phyloP scores from a whole-genome alignment of 2,329 filamentous ascomycete species.

The Penicillium sp. region DNA sequence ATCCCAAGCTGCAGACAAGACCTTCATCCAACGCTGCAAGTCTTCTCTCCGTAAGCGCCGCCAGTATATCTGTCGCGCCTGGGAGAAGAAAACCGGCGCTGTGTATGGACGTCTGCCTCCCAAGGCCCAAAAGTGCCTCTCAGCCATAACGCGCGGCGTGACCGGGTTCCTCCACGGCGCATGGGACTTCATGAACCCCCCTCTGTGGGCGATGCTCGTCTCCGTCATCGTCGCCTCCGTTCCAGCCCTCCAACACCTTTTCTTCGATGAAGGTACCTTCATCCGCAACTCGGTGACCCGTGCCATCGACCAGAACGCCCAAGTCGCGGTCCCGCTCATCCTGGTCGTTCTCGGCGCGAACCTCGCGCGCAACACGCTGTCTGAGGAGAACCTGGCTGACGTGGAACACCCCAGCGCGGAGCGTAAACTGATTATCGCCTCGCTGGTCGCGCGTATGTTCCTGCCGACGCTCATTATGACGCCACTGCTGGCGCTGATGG shows the following conservation, averaged over 20 bases:
- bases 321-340: constrained; percentile 93
- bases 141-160: constrained; percentile 48
- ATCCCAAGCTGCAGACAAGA: constrained; percentile 33
- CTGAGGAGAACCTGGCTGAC: constrained; percentile 67
- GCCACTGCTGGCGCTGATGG: constrained; percentile 81
- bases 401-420: constrained; percentile 72
- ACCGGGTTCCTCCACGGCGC: constrained; percentile 68
- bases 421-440: constrained; percentile 82
- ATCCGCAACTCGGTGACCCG: constrained; percentile 91
- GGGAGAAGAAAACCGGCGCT: constrained; percentile 31
- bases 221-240: constrained; percentile 92
- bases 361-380: constrained; percentile 86
- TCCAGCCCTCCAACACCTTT: constrained; percentile 78
- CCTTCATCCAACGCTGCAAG: constrained; percentile 39
- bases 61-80: constrained; percentile 28
- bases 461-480: constrained; percentile 92
- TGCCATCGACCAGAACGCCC: constrained; percentile 81
- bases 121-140: constrained; percentile 58
- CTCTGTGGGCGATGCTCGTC: constrained; percentile 93
- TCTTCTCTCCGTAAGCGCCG: constrained; percentile 30
- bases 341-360: constrained; percentile 95
- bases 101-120: constrained; percentile 59
- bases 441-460: constrained; percentile 87
- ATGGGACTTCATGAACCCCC: constrained; percentile 98
- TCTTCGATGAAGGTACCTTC: constrained; percentile 89